Evolutionary conservation across 2,329 filamentous ascomycete species (phyloP), one percentile per base, ranked within the genome.

Genomic region (Torrubiellomyces zombiae): DNA sequence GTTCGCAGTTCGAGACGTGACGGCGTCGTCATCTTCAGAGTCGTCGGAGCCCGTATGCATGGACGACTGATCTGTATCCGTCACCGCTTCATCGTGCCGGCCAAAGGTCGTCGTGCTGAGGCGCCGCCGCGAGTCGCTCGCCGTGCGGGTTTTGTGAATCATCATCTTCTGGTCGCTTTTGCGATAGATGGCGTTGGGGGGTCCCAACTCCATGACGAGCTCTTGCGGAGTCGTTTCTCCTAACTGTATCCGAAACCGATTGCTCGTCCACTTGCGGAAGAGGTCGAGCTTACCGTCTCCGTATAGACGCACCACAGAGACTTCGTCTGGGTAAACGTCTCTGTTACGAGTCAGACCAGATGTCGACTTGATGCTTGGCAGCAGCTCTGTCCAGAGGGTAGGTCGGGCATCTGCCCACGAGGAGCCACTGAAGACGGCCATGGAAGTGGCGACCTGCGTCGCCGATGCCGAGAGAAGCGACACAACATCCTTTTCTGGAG

Each of bases 221-320:
- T 95, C 83, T 52, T 98, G 89, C 0, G 83, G 80, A 2, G 81
- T 91, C 0, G 86, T 95, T 43, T 89, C 73, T 22, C 82, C 82
- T 0, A 98, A 58, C 3, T 60, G 61, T 27, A 98, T 75, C 55
- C 67, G 73, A 29, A 83, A 69, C 0, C 70, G 65, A 16, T 62
- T 60, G 20, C 56, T 71, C 4, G 72, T 72, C 55, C 67, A 69
- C 34, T 79, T 73, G 31, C 83, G 73, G 24, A 79, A 58, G 2
- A 94, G 56, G 45, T 93, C 80, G 25, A 95, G 52, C 32, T 61
- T 70, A 3, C 85, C 85, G 24, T 75, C 75, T 4, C 81, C 82
- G 36, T 82, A 66, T 27, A 95, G 67, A 26, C 65, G 70, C 20
- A 91, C 69, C 12, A 81, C 56, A 10, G 91, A 83, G 9, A 95